Evolutionary conservation across 768 basidiomycete species (phyloP).

Genomic region (Russula compacta): DNA sequence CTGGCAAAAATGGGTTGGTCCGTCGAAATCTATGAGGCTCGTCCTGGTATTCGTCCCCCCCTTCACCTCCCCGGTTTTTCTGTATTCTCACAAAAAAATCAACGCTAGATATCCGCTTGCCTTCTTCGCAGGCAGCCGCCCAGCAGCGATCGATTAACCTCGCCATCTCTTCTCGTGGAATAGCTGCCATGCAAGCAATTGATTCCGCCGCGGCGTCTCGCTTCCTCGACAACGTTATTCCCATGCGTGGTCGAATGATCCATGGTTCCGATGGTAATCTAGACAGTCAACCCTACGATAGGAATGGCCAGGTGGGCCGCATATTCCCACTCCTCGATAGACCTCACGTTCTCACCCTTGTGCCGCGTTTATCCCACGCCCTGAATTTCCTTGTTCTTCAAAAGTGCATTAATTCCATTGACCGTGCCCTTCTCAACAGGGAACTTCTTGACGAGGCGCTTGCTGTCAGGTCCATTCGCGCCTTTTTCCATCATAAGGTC

Average conservation of each 20-base stretch:
- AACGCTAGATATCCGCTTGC: slow-evolving; percentile 58
- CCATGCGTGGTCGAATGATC: slow-evolving; percentile 95
- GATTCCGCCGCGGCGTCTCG: slow-evolving; percentile 59
- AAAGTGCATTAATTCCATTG: slow-evolving; percentile 91
- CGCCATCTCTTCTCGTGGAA: slow-evolving; percentile 88
- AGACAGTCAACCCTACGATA: slow-evolving; percentile 84
- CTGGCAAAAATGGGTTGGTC: slow-evolving; percentile 82
- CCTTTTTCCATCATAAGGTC: slow-evolving; percentile 79
- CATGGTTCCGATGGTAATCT: slow-evolving; percentile 64
- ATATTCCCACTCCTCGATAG: slow-evolving; percentile 9
- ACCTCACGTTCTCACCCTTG: slow-evolving; percentile 18
- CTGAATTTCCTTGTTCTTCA: slow-evolving; percentile 22
- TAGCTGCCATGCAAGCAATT: slow-evolving; percentile 77
- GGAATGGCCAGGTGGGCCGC: slow-evolving; percentile 67
- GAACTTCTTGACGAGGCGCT: slow-evolving; percentile 70
- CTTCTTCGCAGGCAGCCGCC: slow-evolving; percentile 52
- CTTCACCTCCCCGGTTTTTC: slow-evolving; percentile 1
- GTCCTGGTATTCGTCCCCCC: slow-evolving; percentile 46
- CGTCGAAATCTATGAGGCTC: slow-evolving; percentile 71
- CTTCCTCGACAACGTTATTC: slow-evolving; percentile 74
- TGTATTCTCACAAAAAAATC: background rate
- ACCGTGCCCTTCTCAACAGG: slow-evolving; percentile 81
- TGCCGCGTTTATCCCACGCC: slow-evolving; percentile 23
- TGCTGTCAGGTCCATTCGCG: slow-evolving; percentile 48
- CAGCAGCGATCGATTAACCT: slow-evolving; percentile 92